Evolutionary conservation across 345 rosid species (phyloP).

Genomic region (Carallia pectinifolia): DNA sequence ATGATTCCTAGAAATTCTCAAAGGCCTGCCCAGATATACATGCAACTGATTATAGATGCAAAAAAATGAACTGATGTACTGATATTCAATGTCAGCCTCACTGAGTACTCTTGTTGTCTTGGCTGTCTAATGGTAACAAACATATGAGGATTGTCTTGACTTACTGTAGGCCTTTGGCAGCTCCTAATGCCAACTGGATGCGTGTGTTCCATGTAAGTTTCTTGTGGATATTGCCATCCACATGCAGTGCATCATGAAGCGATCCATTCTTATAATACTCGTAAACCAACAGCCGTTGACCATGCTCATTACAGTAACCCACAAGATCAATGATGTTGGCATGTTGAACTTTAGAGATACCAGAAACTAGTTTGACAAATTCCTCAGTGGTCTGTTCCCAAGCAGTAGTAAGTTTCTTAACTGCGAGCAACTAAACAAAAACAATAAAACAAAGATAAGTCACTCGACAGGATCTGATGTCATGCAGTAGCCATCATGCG

Average conservation of each 20-base stretch:
- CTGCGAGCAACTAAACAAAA: constrained; percentile 55
- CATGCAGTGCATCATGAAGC: constrained; percentile 75
- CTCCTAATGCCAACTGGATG: constrained; percentile 69
- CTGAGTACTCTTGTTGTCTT: background rate
- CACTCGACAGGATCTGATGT: constrained; percentile 2
- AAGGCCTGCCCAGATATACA: constrained; percentile 6
- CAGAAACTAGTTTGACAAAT: constrained; percentile 55
- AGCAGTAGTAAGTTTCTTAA: constrained; percentile 69
- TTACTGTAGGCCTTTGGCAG: constrained; percentile 90
- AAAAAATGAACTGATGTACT: too few species aligned
- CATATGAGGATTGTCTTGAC: constrained; percentile 24
- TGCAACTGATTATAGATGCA: background rate
- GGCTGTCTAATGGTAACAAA: background rate
- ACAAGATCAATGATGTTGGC: constrained; percentile 65
- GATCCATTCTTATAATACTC: constrained; percentile 65
- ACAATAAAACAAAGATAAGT: constrained; percentile 8
- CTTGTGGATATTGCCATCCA: constrained; percentile 51
- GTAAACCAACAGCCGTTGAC: constrained; percentile 67
- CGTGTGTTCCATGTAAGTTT: constrained; percentile 80
- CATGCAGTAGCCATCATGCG: background rate
- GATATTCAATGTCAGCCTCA: background rate
- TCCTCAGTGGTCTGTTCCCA: constrained; percentile 54
- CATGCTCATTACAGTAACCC: constrained; percentile 84
- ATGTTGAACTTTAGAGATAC: constrained; percentile 58
- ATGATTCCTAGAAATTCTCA: background rate